Evolutionary conservation across 2,329 filamentous ascomycete species (phyloP), one percentile per base, ranked within the genome.

Genomic region (Neoascochyta sp.): DNA sequence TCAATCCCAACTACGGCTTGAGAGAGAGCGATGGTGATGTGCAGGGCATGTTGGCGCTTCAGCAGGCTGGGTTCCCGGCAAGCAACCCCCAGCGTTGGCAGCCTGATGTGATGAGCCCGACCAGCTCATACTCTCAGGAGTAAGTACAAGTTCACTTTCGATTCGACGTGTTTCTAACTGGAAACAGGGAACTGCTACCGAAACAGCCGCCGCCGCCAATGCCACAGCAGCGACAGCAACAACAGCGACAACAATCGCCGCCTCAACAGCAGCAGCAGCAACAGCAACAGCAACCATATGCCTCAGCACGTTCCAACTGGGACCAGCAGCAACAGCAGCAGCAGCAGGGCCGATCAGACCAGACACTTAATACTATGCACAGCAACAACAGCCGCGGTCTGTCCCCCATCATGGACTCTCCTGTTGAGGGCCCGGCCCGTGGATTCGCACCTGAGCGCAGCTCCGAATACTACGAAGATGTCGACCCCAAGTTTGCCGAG

Each of bases 401-500:
- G 4, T 64, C 63, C 0, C 63, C 61, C 7, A 65, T 64, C 21
- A 54, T 62, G 41, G 61, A 62, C 27, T 64, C 62, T 3, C 57
- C 62, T 4, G 47, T 62, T 3, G 56, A 60, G 28, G 39, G 57
- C 19, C 52, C 54, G 12, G 54, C 52, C 11, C 52, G 47, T 16
- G 31, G 34, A 6, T 40, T 50, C 20, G 45, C 26, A 21, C 56
- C 58, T 16, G 58, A 63, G 20, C 50, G 50, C 14, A 62, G 49
- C 27, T 70, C 72, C 8, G 55, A 75, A 41, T 96, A 96, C 65
- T 94, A 93, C 56, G 92, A 96, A 70, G 90, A 96, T 59, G 79
- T 95, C 9, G 88, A 95, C 45, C 88, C 90, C 24, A 84, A 81
- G 34, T 96, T 95, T 54, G 83, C 80, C 18, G 74, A 78, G 34